Conservation (phyloP, 371 early-diverging fungal species). For the Mucor mucedo region DNA sequence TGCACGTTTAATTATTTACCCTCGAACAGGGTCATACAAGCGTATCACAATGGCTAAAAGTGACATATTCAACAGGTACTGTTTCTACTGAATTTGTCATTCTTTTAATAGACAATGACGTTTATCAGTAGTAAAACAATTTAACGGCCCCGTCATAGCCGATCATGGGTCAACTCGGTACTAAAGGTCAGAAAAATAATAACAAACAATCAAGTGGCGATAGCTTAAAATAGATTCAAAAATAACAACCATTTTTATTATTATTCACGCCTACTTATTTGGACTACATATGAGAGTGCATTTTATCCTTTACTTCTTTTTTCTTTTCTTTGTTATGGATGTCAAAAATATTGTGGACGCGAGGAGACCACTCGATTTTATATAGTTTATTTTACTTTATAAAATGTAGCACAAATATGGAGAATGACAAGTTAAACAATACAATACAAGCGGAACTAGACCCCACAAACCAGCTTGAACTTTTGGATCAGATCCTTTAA, state of each 20-base stretch:
- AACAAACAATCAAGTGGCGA: background rate
- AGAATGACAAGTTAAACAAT: too few relatives aligned
- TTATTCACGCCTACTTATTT: background rate
- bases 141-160: background rate
- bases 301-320: background rate
- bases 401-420: too few relatives aligned
- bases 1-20: background rate
- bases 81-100: background rate
- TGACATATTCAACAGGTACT: background rate
- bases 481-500: background rate
- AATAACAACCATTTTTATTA: background rate
- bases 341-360: too few relatives aligned
- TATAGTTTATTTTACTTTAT: too few relatives aligned
- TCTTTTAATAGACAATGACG: background rate
- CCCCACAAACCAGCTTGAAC: too few relatives aligned
- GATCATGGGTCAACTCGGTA: constrained; percentile 1
- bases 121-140: background rate
- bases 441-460: too few relatives aligned
- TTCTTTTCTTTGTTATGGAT: too few relatives aligned
- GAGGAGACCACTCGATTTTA: too few relatives aligned
- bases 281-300: background rate
- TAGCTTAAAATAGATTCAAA: background rate
- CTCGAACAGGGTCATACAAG: background rate
- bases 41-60: too few relatives aligned
- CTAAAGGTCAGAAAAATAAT: background rate